phyloP scores from a whole-genome alignment of 306 rosid genomes.

The Leucaena leucocephala region DNA sequence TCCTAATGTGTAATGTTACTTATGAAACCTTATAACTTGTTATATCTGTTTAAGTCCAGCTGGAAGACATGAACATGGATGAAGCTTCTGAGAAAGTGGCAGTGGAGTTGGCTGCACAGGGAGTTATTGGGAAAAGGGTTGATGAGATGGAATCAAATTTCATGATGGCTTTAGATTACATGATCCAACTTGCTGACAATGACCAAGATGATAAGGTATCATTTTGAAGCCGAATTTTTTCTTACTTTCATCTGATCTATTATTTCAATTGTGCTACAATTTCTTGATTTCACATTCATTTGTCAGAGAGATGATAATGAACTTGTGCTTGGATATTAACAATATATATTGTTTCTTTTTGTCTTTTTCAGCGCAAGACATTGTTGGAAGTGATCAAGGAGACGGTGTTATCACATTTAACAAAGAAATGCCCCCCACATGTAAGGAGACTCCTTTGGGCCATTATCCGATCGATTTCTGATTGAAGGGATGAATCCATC shows the following conservation, averaged over 20 bases:
- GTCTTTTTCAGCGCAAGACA: conserved; percentile 67
- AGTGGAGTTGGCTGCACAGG: conserved; percentile 96
- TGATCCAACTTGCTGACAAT: conserved; percentile 80
- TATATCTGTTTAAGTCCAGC: conserved; percentile 47
- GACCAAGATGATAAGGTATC: conserved; percentile 87
- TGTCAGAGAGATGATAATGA: conserved; percentile 4
- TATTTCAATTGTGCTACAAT: conserved; percentile 6
- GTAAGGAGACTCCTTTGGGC: conserved; percentile 54
- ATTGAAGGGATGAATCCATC: neutral
- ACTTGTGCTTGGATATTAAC: conserved; percentile 27
- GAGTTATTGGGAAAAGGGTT: conserved; percentile 93
- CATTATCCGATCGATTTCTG: conserved; percentile 25
- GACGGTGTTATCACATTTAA: conserved; percentile 84
- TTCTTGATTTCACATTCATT: conserved; percentile 17
- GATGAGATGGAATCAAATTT: conserved; percentile 93
- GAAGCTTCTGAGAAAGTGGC: conserved; percentile 94
- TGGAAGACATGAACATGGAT: conserved; percentile 84
- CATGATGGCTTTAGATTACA: conserved; percentile 92
- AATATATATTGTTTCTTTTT: conserved; percentile 17
- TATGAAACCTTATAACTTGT: neutral
- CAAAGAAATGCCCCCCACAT: conserved; percentile 86
- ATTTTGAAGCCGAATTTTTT: conserved; percentile 23
- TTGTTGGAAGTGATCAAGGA: conserved; percentile 92
- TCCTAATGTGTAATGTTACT: conserved; percentile 1
- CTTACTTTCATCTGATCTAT: neutral